Conservation (phyloP, 768 basidiomycete genomes). For the Neoboletus magnificus region DNA sequence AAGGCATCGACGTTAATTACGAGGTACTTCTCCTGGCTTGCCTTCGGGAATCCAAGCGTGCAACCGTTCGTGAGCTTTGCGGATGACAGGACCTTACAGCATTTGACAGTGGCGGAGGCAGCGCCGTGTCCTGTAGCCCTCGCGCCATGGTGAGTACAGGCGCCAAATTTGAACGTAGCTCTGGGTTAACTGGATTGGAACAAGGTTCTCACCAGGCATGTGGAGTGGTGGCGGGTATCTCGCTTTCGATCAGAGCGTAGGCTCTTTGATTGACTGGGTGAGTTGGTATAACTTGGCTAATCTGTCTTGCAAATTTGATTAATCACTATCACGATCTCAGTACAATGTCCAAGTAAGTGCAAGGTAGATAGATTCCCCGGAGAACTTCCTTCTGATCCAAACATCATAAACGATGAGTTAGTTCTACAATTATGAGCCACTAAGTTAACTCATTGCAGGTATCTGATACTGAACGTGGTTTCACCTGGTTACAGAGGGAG, state of each 20-base stretch:
- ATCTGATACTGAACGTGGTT: not conserved
- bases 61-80: not conserved
- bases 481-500: constrained; percentile 44
- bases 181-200: not conserved
- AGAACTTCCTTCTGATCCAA: not conserved
- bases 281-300: not conserved
- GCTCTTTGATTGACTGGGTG: constrained; percentile 46
- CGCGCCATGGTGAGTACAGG: constrained; percentile 20
- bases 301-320: not conserved
- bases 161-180: not conserved
- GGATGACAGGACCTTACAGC: constrained; percentile 32
- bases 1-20: constrained; percentile 56
- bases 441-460: not conserved
- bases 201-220: constrained; percentile 21
- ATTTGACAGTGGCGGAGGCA: constrained; percentile 34
- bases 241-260: constrained; percentile 36
- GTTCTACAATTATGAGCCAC: constrained; percentile 31
- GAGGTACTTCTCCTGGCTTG: constrained; percentile 29
- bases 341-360: constrained; percentile 38
- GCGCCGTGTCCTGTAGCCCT: constrained; percentile 10
- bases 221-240: constrained; percentile 37
- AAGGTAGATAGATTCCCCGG: too few species aligned
- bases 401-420: not conserved
- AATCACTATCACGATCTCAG: not conserved
- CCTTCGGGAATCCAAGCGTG: not conserved